Conservation (phyloP, 768 basidiomycete species). For the Lyophyllum semitale region DNA sequence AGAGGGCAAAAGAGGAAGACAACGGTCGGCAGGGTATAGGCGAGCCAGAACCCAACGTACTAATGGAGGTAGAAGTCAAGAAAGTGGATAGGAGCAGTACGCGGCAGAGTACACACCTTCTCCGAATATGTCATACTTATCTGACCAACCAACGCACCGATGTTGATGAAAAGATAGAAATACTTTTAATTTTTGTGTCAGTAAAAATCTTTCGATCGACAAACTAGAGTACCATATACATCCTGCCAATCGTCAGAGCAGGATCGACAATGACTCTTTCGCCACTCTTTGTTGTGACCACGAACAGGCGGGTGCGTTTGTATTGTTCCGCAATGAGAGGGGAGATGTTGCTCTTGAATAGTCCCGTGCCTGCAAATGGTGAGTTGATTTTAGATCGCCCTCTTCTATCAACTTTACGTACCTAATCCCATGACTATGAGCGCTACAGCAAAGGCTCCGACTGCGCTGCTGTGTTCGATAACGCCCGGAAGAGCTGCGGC, state of each 20-base stretch:
- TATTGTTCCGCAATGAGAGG: constrained; percentile 83
- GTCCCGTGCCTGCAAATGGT: constrained; percentile 69
- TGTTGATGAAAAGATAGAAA: constrained; percentile 74
- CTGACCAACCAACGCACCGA: constrained; percentile 71
- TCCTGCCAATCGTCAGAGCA: constrained; percentile 59
- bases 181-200: constrained; percentile 35
- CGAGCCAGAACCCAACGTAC: constrained; percentile 69
- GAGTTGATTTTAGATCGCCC: constrained; percentile 59
- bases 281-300: constrained; percentile 50
- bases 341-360: constrained; percentile 79
- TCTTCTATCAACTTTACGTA: constrained; percentile 31
- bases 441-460: constrained; percentile 38
- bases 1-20: constrained; percentile 65
- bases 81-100: neutral
- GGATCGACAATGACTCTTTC: constrained; percentile 79
- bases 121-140: constrained; percentile 70
- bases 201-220: neutral
- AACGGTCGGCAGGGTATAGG: constrained; percentile 64
- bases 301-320: constrained; percentile 52
- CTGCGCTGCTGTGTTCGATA: constrained; percentile 9
- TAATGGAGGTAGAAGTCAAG: constrained; percentile 19
- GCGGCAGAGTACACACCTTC: constrained; percentile 39
- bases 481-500: constrained; percentile 67
- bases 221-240: constrained; percentile 64
- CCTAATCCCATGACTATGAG: constrained; percentile 61